Evolutionary conservation across 2,329 filamentous ascomycete species (phyloP).

Genomic region (Aspergillus sp.): DNA sequence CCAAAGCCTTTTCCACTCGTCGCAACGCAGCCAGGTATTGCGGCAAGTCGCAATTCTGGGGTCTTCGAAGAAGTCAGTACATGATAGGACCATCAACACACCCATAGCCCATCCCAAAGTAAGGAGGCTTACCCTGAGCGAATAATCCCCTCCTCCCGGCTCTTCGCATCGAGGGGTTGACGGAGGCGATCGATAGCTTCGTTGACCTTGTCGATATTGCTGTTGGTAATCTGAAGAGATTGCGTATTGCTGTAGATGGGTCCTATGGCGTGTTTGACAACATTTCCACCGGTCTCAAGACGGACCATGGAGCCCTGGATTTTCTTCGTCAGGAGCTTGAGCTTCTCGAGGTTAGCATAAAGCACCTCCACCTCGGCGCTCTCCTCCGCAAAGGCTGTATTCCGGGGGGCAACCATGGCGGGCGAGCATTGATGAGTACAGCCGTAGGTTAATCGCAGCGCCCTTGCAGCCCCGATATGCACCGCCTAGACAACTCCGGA

Average conservation of each 20-base stretch:
- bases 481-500: background rate
- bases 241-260: constrained; percentile 92
- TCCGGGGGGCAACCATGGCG: constrained; percentile 33
- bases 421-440: background rate
- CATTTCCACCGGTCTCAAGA: constrained; percentile 83
- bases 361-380: constrained; percentile 67
- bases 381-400: constrained; percentile 63
- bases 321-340: constrained; percentile 89
- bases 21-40: constrained; percentile 89
- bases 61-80: constrained; percentile 43
- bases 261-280: constrained; percentile 85
- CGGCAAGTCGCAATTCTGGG: constrained; percentile 74
- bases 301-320: constrained; percentile 84
- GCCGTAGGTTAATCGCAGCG: too few relatives aligned
- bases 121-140: constrained; percentile 61
- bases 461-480: too few relatives aligned
- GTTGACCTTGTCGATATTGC: constrained; percentile 84
- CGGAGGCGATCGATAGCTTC: constrained; percentile 83
- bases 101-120: background rate
- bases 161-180: constrained; percentile 89
- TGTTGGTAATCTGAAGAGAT: constrained; percentile 80
- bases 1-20: constrained; percentile 79
- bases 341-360: constrained; percentile 78
- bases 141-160: constrained; percentile 87
- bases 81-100: constrained; percentile 1